Evolutionary conservation across 2,329 filamentous ascomycete genomes (phyloP).

Genomic region (Xylariomycetidae sp.): DNA sequence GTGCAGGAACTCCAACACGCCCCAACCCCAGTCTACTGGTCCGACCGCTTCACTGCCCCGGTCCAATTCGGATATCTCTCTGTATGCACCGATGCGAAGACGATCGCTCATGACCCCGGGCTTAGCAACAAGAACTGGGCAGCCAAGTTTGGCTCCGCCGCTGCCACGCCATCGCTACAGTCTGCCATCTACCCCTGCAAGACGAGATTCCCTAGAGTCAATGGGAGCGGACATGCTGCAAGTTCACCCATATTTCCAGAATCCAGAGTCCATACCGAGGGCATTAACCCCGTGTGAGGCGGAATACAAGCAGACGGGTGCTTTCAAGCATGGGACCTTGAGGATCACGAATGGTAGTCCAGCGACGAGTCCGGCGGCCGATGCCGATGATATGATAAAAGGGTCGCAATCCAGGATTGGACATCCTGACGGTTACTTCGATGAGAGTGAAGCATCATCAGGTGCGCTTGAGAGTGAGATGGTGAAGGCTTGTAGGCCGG

Average conservation of each 20-base stretch:
- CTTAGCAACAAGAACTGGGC: constrained; percentile 27
- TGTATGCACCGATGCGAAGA: constrained; percentile 28
- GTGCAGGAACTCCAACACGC: constrained; percentile 32
- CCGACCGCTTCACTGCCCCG: constrained; percentile 28
- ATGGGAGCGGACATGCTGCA: constrained; percentile 7
- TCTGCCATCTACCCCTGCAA: constrained; percentile 17
- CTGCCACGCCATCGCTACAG: no score
- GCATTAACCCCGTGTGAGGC: constrained; percentile 47
- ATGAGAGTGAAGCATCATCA: not conserved
- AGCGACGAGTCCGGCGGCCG: constrained; percentile 33
- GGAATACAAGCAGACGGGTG: constrained; percentile 57
- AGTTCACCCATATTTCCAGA: no score
- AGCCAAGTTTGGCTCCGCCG: no score
- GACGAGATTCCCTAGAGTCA: constrained; percentile 17
- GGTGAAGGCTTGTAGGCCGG: no score
- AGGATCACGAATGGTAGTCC: constrained; percentile 61
- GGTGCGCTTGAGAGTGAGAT: not conserved
- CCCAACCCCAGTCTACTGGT: constrained; percentile 14
- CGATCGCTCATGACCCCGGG: constrained; percentile 27
- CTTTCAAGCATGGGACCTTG: constrained; percentile 58
- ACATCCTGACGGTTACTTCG: constrained; percentile 13
- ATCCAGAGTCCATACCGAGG: constrained; percentile 27
- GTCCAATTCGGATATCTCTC: constrained; percentile 38
- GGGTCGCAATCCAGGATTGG: no score
- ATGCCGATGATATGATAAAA: constrained; percentile 5